Evolutionary conservation across 2,329 filamentous ascomycete species (phyloP).

Genomic region (Exophiala viscosa): DNA sequence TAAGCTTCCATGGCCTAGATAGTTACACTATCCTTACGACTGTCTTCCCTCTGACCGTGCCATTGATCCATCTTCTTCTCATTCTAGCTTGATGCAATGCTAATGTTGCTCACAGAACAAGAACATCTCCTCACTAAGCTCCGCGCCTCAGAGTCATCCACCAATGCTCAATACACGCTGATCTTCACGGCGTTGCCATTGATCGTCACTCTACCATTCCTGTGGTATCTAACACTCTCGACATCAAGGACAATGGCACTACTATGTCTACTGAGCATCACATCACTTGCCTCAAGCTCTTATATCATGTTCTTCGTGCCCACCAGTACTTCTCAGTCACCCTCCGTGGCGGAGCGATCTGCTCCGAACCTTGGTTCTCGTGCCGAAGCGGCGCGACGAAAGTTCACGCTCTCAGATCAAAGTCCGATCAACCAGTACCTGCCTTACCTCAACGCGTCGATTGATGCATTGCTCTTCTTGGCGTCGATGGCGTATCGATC

Average conservation of each 20-base stretch:
- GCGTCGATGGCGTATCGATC: conserved; percentile 14
- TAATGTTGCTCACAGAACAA: conserved; percentile 23
- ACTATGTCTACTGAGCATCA: conserved; percentile 25
- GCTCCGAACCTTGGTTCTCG: conserved; percentile 2
- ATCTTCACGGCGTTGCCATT: conserved; percentile 26
- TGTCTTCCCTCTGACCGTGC: background rate
- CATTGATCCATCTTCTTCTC: background rate
- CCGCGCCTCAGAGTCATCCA: conserved; percentile 14
- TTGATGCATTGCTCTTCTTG: conserved; percentile 18
- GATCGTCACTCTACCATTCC: conserved; percentile 20
- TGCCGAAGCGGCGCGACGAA: background rate
- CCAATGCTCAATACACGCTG: conserved; percentile 23
- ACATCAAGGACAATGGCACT: conserved; percentile 10
- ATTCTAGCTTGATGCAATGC: background rate
- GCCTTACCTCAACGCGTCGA: conserved; percentile 21
- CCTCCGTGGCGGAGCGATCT: background rate
- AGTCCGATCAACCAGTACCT: conserved; percentile 20
- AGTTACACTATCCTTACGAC: too few relatives aligned
- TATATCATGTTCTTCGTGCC: conserved; percentile 26
- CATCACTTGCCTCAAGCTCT: conserved; percentile 22
- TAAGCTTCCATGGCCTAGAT: background rate
- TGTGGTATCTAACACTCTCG: conserved; percentile 19
- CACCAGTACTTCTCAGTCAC: background rate
- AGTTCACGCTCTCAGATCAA: conserved; percentile 1
- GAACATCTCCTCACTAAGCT: conserved; percentile 25